These are phyloP conservation scores for Platanthera zijinensis DNA, from an alignment of 106 monocot species.

Conservation along the genomic window DNA sequence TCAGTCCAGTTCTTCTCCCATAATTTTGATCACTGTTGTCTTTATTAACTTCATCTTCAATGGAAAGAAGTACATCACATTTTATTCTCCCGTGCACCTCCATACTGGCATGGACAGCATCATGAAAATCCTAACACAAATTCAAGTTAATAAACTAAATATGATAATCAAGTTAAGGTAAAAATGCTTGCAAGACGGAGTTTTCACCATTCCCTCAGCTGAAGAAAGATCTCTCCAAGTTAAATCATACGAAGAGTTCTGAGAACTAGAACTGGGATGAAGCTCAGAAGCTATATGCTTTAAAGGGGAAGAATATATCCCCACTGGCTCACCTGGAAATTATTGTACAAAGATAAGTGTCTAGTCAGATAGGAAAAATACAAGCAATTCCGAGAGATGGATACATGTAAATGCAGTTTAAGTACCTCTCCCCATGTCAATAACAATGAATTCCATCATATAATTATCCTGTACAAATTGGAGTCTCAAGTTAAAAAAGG, in stretches of 20 bases:
- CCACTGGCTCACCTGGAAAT: conserved; percentile 70
- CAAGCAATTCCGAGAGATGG: background rate
- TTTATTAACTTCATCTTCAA: conserved; percentile 28
- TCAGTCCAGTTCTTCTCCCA: conserved; percentile 46
- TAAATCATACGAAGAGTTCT: conserved; percentile 28
- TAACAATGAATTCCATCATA: conserved; percentile 66
- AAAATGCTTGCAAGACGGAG: conserved; percentile 4
- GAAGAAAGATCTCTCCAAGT: conserved; percentile 54
- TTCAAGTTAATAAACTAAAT: background rate
- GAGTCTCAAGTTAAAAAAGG: conserved; percentile 2
- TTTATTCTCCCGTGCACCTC: conserved; percentile 52
- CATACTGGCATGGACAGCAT: conserved; percentile 3
- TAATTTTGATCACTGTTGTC: conserved; percentile 12
- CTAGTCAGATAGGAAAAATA: background rate
- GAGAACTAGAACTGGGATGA: conserved; percentile 22
- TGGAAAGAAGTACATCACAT: conserved; percentile 54
- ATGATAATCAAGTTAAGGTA: background rate
- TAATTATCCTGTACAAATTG: conserved; percentile 55
- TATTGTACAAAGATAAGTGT: background rate
- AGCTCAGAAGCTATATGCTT: conserved; percentile 39
- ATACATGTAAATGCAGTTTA: conserved; percentile 2
- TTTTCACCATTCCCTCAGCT: conserved; percentile 36
- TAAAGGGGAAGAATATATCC: conserved; percentile 62
- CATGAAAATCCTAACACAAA: conserved; percentile 33
- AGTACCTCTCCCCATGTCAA: conserved; percentile 77